Evolutionary conservation across 306 rosid genomes (phyloP).

Genomic region (Pyrus betulifolia): DNA sequence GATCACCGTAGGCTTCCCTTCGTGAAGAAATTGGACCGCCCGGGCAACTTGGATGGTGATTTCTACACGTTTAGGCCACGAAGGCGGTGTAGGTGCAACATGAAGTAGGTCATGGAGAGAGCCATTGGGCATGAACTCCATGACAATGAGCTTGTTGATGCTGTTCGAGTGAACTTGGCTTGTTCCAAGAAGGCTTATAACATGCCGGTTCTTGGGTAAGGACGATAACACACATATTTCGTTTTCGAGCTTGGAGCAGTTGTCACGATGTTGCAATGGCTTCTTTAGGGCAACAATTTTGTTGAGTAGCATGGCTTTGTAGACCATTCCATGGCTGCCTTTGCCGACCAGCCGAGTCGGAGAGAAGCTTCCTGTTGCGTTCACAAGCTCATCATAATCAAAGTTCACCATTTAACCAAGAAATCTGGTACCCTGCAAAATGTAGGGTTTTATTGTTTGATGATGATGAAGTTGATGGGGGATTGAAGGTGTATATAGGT

Average conservation of each 20-base stretch:
- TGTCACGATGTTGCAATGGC: neutral
- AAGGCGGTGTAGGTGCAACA: neutral
- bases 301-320: slow-evolving; percentile 22
- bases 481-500: neutral
- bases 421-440: neutral
- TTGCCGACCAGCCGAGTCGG: slow-evolving; percentile 32
- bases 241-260: slow-evolving; percentile 28
- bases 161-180: neutral
- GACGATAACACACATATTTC: slow-evolving; percentile 27
- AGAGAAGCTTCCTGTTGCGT: slow-evolving; percentile 42
- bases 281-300: slow-evolving; percentile 41
- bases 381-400: slow-evolving; percentile 35
- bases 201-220: slow-evolving; percentile 15
- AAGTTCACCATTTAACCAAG: slow-evolving; percentile 17
- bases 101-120: slow-evolving; percentile 47
- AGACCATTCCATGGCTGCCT: slow-evolving; percentile 60
- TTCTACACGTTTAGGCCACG: slow-evolving; percentile 37
- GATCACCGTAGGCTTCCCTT: slow-evolving; percentile 29
- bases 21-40: slow-evolving; percentile 41
- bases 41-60: slow-evolving; percentile 37
- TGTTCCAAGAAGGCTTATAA: slow-evolving; percentile 37
- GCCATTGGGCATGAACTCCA: slow-evolving; percentile 53
- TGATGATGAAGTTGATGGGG: neutral
- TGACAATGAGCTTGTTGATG: slow-evolving; percentile 26
- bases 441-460: neutral